phyloP scores from a whole-genome alignment of 768 basidiomycete genomes.

The Cystobasidium tubakii region DNA sequence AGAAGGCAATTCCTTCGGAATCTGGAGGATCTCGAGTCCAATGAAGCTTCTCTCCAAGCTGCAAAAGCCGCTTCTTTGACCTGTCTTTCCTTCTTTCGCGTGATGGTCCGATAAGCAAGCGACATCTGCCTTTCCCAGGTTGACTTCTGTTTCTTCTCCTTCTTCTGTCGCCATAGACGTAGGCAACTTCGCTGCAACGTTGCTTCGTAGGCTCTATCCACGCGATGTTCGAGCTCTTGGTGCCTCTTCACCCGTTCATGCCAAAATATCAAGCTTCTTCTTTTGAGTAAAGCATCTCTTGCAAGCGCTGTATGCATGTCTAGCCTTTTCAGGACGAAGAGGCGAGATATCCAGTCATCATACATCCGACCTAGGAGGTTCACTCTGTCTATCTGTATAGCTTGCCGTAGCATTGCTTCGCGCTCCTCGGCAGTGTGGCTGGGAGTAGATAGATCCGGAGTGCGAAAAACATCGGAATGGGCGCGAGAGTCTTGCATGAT shows the following conservation, averaged over 20 bases:
- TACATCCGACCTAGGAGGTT: not conserved
- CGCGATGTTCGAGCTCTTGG: not conserved
- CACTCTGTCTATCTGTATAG: not conserved
- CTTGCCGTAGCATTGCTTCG: not conserved
- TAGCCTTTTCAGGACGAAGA: not conserved
- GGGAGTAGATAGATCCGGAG: not conserved
- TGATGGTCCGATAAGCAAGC: not conserved
- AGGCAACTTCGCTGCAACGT: not conserved
- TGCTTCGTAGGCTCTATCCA: not conserved
- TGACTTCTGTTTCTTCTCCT: not conserved
- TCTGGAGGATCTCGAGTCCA: not conserved
- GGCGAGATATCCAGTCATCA: constrained; percentile 4
- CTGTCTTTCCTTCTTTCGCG: not conserved
- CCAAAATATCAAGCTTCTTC: constrained; percentile 22
- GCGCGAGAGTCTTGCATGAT: not conserved
- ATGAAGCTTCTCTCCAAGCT: constrained; percentile 12
- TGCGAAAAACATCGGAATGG: not conserved
- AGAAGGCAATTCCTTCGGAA: constrained; percentile 2
- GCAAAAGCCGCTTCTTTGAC: constrained; percentile 17
- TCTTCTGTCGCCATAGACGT: not conserved
- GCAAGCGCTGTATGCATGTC: constrained; percentile 22
- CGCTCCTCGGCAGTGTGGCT: not conserved
- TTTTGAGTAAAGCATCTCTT: constrained; percentile 6
- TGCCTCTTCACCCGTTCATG: not conserved
- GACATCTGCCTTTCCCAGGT: constrained; percentile 27